These are phyloP conservation scores for Hondaea fermentalgiana DNA, from an alignment of 108 stramenopile genomes.

Conservation along the genomic window DNA sequence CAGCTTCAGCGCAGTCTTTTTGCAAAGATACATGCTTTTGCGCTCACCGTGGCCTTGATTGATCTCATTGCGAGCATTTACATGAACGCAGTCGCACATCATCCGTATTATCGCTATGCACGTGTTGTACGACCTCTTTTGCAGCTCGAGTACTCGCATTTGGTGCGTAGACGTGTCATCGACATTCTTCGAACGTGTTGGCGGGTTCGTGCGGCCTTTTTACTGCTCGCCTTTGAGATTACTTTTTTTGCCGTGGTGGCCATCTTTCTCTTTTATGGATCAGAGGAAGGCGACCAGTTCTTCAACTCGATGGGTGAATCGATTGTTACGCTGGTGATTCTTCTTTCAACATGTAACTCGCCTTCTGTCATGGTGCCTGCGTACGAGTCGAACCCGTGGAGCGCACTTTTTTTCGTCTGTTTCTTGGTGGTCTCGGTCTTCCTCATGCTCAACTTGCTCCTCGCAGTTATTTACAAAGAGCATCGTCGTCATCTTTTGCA, in stretches of 20 bases:
- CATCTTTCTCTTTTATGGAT: neutral
- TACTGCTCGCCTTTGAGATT: neutral
- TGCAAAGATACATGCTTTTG: neutral
- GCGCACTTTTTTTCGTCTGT: constrained; percentile 8
- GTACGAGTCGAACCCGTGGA: neutral
- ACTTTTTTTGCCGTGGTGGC: neutral
- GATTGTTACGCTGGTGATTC: constrained; percentile 5
- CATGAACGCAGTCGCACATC: neutral
- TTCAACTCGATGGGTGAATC: neutral
- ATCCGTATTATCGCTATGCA: neutral
- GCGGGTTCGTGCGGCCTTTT: neutral
- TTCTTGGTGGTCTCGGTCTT: constrained; percentile 20
- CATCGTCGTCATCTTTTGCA: neutral
- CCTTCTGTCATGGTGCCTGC: constrained; percentile 26
- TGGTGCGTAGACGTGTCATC: neutral
- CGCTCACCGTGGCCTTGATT: neutral
- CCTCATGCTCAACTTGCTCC: constrained; percentile 21
- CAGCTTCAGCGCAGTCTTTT: neutral
- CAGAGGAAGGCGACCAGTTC: neutral
- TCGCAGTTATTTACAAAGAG: constrained; percentile 10
- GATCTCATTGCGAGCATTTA: neutral
- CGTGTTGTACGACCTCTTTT: neutral
- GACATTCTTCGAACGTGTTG: neutral
- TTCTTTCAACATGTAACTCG: constrained; percentile 21
- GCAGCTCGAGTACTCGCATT: neutral